Evolutionary conservation across 2,329 filamentous ascomycete genomes (phyloP), one percentile per base, ranked within the genome.

Genomic region (Colletotrichum chlorophyti): DNA sequence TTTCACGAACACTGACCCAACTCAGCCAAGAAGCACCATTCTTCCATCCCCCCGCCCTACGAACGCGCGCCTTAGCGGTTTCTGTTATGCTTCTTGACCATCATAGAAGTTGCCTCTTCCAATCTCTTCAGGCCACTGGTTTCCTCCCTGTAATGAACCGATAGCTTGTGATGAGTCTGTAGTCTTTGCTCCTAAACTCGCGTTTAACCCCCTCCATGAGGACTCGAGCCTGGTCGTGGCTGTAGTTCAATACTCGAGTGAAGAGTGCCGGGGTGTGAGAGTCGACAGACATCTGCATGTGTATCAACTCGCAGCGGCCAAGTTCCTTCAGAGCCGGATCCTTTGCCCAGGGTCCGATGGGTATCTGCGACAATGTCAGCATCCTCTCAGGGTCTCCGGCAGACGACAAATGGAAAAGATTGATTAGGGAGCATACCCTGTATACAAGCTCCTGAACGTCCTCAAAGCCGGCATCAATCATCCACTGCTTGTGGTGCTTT

Each of bases 251-350:
- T 0, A 75, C 73, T 1, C 75, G 68, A 0, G 74, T 73, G 58
- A 77, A 74, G 9, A 77, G 65, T 0, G 75, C 75, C 0, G 72
- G 74, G 1, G 73, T 75, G 49, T 77, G 73, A 10, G 74, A 76
- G 41, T 74, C 75, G 2, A 74, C 74, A 14, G 74, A 74, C 74
- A 76, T 76, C 51, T 76, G 73, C 74, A 76, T 76, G 40, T 77
- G 72, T 0, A 70, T 64, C 38, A 71, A 64, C 64, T 76, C 74
- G 46, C 68, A 75, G 1, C 65, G 64, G 32, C 73, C 73, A 0
- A 75, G 61, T 43, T 76, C 72, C 51, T 76, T 76, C 31, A 76
- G 58, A 2, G 63, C 55, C 4, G 68, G 67, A 1, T 75, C 70
- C 48, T 72, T 75, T 23, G 73, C 69, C 74, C 74, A 76, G 0